Evolutionary conservation across 495 filamentous ascomycete species (phyloP).

Genomic region (Penicillium ochrochloron): DNA sequence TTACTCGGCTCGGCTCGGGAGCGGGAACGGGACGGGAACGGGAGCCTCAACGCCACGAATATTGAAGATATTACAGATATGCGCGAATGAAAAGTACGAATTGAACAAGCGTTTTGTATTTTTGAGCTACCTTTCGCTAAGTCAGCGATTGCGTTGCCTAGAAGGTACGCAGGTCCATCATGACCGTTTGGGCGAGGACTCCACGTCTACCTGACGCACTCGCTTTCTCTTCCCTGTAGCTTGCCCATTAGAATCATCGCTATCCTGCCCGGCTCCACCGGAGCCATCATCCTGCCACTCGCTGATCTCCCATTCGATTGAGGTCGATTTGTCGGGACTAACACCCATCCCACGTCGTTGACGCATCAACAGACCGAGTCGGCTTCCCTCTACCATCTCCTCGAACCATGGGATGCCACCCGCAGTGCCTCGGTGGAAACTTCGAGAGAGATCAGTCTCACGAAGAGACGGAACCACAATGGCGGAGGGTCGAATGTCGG

Average conservation of each 20-base stretch:
- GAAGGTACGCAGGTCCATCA: slow-evolving; percentile 1
- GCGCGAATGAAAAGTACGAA: neutral
- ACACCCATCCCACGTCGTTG: slow-evolving; percentile 57
- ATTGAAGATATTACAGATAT: neutral
- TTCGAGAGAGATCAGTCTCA: slow-evolving; percentile 27
- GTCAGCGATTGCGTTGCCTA: neutral
- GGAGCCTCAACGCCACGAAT: neutral
- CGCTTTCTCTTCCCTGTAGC: slow-evolving; percentile 45
- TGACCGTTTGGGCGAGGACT: slow-evolving; percentile 20
- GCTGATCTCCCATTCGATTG: slow-evolving; percentile 81
- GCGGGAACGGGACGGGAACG: neutral
- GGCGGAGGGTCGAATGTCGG: slow-evolving; percentile 17
- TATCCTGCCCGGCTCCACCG: slow-evolving; percentile 27
- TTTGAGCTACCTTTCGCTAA: neutral
- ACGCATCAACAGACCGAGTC: slow-evolving; percentile 67
- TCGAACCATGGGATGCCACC: slow-evolving; percentile 83
- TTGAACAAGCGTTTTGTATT: neutral
- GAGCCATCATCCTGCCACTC: slow-evolving; percentile 71
- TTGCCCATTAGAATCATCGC: slow-evolving; percentile 24
- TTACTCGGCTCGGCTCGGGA: neutral
- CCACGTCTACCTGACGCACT: slow-evolving; percentile 21
- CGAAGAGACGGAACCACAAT: slow-evolving; percentile 31
- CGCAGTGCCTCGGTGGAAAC: slow-evolving; percentile 40
- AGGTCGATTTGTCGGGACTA: slow-evolving; percentile 60
- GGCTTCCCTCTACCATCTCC: slow-evolving; percentile 73